Evolutionary conservation across 75 land plant genomes (phyloP), one percentile per base, ranked within the genome.

Genomic region (Pinus taeda): DNA sequence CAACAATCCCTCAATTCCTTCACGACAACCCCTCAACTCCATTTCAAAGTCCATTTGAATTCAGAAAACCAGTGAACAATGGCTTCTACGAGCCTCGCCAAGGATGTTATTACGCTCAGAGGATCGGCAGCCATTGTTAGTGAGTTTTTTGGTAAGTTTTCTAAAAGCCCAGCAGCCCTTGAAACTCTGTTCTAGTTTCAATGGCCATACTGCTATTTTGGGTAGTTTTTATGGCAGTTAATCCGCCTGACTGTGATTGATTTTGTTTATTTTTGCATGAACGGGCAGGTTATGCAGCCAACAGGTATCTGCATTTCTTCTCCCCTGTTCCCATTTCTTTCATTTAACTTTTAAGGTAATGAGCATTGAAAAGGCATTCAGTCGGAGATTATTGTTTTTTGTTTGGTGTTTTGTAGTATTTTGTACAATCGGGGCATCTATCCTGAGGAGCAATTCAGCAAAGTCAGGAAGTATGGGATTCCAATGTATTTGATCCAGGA

Each of bases 91-190:
- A 89, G 91, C 24, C 73, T 73, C 30, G 71, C 98, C 1, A 86
- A 88, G 81, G 99, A 97, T 75, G 84, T 97, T 67, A 97, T 97
- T 84, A 97, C 99, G 3, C 91, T 97, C 30, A 87, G 88, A 12
- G 99, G 99, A 15, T 97, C 99, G 0, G 88, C 99, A 12, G 95
- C 98, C 73, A 97, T 97, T 75, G 99, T 97, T 77, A 92, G 96
- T 74, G 99, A 97, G 83, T 97, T 94, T 81, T 89, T 97, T 61
- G 90, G 98, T 95, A 83, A 53, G 66, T 64, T 60, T 76, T 39
- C 4, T 21, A 13, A 37, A 11, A 45, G 12, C 20, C 62, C 18
- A 55, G 21, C 24, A 74, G 24, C 15, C 59, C 11, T 74, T 21
- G 18, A 53, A 15, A 53, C 26, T 53, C 26, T 29, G 5, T 57